Base-by-base conservation (phyloP, 2,329 filamentous ascomycete species). In the Pyrenochaeta sp. region DNA sequence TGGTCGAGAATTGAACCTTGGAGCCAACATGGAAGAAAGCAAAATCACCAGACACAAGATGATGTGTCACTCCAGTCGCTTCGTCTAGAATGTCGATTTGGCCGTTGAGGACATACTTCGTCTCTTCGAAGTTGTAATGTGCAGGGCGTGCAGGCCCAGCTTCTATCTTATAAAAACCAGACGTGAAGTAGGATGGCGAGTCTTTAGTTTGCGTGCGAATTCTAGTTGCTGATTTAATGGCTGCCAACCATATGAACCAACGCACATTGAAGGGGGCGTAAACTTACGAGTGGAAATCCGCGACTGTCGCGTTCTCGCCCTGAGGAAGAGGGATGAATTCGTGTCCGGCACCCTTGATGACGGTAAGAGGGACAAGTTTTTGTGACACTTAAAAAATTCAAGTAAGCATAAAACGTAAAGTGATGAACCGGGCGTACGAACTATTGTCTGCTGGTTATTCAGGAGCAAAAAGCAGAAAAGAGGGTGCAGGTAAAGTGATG, bases 321-420 rank as follows among this genome's bases (percentile, higher is more conserved):
- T 50, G 20, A 1, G 54, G 56, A 2, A 60, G 36, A 2, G 44
- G 44, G 11, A 60, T 60, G 29, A 43, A 49, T 22, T 58, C 54
- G 17, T 55, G 45, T 35, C 56, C 54, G 20, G 56, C 56, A 35
- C 52, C 56, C 31, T 60, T 60, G 42, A 58, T 51, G 30, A 60
- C 31, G 13, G 54, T 58, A 18, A 60, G 52, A 19, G 54, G 54
- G 10, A 60, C 49, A n/a, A 55, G 55, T 9, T 21, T 19, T 35
- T 9, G 22, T 8, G 50, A 49, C 48, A 55, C 47, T 48, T 32
- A n/a, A n/a, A n/a, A n/a, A n/a, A n/a, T n/a, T n/a, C n/a, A n/a
- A n/a, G n/a, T n/a, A n/a, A n/a, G n/a, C n/a, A n/a, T n/a, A n/a
- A n/a, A n/a, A n/a, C n/a, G n/a, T n/a, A n/a, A n/a, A n/a, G n/a